phyloP scores from a whole-genome alignment of 352 stramenopile genomes.

The Stephanocyclus meneghinianus region DNA sequence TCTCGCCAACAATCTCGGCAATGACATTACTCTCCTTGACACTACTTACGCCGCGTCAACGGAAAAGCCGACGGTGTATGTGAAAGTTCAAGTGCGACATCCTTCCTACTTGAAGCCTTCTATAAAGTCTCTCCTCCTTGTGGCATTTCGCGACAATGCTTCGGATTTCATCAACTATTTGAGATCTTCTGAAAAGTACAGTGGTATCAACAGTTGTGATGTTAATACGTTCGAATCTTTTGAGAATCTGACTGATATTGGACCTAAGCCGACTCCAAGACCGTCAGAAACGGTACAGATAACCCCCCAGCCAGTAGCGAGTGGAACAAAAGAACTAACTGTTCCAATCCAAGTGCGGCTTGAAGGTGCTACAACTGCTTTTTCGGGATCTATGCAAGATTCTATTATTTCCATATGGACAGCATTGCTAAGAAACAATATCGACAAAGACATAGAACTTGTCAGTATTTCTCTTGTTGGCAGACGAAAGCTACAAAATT shows the following conservation, averaged over 20 bases:
- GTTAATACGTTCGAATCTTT: background rate
- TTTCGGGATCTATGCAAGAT: background rate
- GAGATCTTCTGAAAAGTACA: background rate
- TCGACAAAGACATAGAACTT: conserved; percentile 6
- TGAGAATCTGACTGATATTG: background rate
- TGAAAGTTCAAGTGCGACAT: conserved; percentile 8
- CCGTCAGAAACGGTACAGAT: background rate
- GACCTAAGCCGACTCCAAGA: background rate
- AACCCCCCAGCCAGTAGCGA: background rate
- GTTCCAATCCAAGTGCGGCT: background rate
- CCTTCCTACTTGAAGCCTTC: conserved; percentile 1
- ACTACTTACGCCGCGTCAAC: background rate
- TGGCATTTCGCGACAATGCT: background rate
- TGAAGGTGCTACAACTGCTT: background rate
- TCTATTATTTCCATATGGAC: background rate
- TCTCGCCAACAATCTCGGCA: background rate
- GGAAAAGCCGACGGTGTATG: background rate
- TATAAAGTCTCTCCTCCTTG: background rate
- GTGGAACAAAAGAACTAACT: conserved; percentile 1
- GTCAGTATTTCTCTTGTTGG: background rate
- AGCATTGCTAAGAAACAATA: background rate
- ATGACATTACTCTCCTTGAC: background rate
- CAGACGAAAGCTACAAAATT: background rate
- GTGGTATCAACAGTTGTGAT: background rate
- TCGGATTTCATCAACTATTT: conserved; percentile 5